A percentile compares a stretch with the other conserved stretches of the same genome.
Conservation (phyloP, 163 green algal species). For the Volvox carteri region DNA sequence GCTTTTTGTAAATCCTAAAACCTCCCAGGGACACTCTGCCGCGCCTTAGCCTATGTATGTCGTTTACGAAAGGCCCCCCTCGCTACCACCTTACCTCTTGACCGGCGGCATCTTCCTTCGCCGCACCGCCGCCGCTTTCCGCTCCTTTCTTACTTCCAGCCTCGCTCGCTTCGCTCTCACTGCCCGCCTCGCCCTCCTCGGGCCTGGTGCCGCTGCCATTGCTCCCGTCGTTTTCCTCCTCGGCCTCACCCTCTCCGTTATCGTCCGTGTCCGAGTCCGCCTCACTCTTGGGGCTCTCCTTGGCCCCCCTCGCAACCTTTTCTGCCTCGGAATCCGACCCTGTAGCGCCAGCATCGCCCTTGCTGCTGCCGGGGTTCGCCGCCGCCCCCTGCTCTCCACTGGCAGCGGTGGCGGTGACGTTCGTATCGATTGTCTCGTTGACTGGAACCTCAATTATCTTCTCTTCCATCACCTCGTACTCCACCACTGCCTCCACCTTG, state of each 20-base stretch:
- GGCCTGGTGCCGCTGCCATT: slow-evolving; percentile 50
- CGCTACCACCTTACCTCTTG: too few relatives aligned
- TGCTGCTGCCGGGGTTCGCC: neutral
- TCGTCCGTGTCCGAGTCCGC: slow-evolving; percentile 11
- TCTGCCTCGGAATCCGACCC: neutral
- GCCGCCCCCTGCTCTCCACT: neutral
- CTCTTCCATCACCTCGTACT: slow-evolving; percentile 75
- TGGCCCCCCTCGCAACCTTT: slow-evolving; percentile 56
- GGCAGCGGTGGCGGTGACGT: neutral
- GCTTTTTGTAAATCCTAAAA: too few relatives aligned
- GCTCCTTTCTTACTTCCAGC: too few relatives aligned
- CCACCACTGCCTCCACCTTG: slow-evolving; percentile 83
- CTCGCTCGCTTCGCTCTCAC: slow-evolving; percentile 67
- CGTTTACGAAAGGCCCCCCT: too few relatives aligned
- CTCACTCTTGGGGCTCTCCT: slow-evolving; percentile 14
- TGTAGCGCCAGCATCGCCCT: too few relatives aligned
- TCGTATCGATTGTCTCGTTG: slow-evolving; percentile 21
- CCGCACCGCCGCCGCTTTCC: too few relatives aligned
- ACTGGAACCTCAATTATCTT: slow-evolving; percentile 60
- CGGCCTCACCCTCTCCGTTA: neutral
- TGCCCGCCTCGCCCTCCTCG: neutral
- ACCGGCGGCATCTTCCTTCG: too few relatives aligned
- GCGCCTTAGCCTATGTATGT: too few relatives aligned
- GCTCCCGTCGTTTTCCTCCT: slow-evolving; percentile 46
- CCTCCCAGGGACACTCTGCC: too few relatives aligned